These are phyloP conservation scores for Chaetomiaceae sp. DNA, from an alignment of 2,329 filamentous ascomycete species.

Conservation along the genomic window DNA sequence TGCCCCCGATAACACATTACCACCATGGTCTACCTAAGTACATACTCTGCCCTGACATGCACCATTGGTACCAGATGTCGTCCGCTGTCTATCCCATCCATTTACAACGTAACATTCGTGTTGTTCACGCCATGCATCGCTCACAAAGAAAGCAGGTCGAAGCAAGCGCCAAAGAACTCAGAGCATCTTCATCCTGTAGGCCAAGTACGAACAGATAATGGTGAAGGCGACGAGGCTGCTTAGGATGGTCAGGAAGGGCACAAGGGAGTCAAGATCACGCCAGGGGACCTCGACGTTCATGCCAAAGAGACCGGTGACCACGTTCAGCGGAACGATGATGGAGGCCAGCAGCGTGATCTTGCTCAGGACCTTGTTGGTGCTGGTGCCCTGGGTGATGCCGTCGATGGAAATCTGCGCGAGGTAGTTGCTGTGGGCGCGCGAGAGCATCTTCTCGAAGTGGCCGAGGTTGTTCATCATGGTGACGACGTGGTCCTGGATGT, in stretches of 20 bases:
- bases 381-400: conserved; percentile 80
- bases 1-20: too few species aligned
- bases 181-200: conserved; percentile 29
- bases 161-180: neutral
- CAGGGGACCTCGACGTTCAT: conserved; percentile 82
- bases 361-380: conserved; percentile 81
- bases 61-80: too few species aligned
- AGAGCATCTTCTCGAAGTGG: conserved; percentile 97
- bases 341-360: conserved; percentile 94
- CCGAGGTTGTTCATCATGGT: conserved; percentile 97
- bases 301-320: conserved; percentile 80
- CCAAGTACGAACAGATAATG: conserved; percentile 39
- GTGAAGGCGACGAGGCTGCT: conserved; percentile 49
- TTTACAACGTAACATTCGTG: neutral
- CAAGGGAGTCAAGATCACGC: conserved; percentile 43
- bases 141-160: neutral
- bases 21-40: too few species aligned
- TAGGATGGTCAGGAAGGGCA: conserved; percentile 47
- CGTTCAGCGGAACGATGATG: conserved; percentile 90
- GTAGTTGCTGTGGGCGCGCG: conserved; percentile 90
- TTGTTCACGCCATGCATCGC: neutral
- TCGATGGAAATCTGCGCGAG: conserved; percentile 90
- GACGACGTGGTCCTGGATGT: conserved; percentile 98
- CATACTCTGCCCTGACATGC: too few species aligned
- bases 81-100: too few species aligned